These are phyloP conservation scores for Taphrina pruni DNA, from an alignment of 1,139 yeast genomes.

Conservation along the genomic window DNA sequence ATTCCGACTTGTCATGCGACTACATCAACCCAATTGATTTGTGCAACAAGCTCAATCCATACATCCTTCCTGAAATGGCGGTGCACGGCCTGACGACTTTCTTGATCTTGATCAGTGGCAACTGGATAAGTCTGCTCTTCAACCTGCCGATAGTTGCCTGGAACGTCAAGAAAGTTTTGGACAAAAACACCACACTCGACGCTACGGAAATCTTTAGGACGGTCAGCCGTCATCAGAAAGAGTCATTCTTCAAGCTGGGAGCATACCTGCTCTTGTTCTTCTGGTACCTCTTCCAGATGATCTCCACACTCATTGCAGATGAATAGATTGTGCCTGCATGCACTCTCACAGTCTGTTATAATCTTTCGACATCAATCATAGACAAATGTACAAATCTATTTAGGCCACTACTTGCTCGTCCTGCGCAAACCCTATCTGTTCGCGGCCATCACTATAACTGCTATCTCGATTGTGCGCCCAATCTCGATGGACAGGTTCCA, in stretches of 20 bases:
- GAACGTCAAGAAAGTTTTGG: slow-evolving; percentile 67
- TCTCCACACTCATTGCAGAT: slow-evolving; percentile 27
- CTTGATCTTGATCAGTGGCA: slow-evolving; percentile 82
- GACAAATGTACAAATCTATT: not conserved
- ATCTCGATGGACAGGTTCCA: too few species aligned
- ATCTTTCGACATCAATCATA: not conserved
- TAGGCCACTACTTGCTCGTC: too few species aligned
- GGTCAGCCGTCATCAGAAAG: slow-evolving; percentile 87
- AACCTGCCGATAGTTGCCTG: slow-evolving; percentile 86
- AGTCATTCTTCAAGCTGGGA: slow-evolving; percentile 57
- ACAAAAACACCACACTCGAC: slow-evolving; percentile 85
- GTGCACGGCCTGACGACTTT: slow-evolving; percentile 76
- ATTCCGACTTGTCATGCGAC: slow-evolving; percentile 55
- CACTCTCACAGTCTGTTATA: too few species aligned
- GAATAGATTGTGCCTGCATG: not conserved
- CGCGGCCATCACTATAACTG: too few species aligned
- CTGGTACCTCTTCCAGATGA: slow-evolving; percentile 37
- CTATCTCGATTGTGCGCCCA: too few species aligned
- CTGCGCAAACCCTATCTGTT: too few species aligned
- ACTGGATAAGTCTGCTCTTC: slow-evolving; percentile 87
- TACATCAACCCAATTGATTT: slow-evolving; percentile 96
- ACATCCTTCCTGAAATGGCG: slow-evolving; percentile 89
- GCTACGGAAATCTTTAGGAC: slow-evolving; percentile 95
- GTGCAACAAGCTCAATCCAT: slow-evolving; percentile 86
- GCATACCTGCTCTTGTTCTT: slow-evolving; percentile 31